Percentiles rank a stretch among this genome's conserved stretches.
These are phyloP conservation scores for Sclerotinia borealis DNA, from an alignment of 2,329 filamentous ascomycete genomes.

Conservation along the genomic window DNA sequence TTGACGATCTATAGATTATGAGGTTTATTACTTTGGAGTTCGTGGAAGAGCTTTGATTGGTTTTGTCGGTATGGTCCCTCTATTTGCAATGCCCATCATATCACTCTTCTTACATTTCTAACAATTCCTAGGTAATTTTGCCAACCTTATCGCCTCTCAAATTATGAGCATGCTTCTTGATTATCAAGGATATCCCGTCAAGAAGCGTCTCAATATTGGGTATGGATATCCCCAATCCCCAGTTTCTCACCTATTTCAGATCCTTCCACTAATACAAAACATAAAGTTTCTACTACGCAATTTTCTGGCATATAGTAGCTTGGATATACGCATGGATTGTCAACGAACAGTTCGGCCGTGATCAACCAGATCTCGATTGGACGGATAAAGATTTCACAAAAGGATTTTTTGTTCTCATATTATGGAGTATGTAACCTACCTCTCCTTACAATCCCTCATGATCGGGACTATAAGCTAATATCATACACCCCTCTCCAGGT, in stretches of 20 bases:
- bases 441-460: not conserved
- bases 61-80: not conserved
- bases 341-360: slow-evolving; percentile 48
- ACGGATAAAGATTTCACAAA: slow-evolving; percentile 52
- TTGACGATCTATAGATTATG: not conserved
- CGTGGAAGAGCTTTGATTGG: not conserved
- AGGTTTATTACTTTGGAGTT: slow-evolving; percentile 2
- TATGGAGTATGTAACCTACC: slow-evolving; percentile 38
- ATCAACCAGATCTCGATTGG: slow-evolving; percentile 60
- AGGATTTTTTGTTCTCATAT: slow-evolving; percentile 60
- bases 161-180: slow-evolving; percentile 1
- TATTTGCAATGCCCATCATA: not conserved
- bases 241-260: not conserved
- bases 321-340: slow-evolving; percentile 50
- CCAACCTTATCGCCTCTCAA: not conserved
- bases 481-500: not conserved
- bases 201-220: not conserved
- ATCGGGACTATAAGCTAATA: not conserved
- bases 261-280: not conserved
- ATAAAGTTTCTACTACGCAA: slow-evolving; percentile 43
- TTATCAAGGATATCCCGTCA: slow-evolving; percentile 1
- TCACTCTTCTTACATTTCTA: not conserved
- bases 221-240: not conserved
- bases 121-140: not conserved
- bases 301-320: slow-evolving; percentile 48